Conservation (phyloP, 148 eudicot species). For the Polygonum aviculare region DNA sequence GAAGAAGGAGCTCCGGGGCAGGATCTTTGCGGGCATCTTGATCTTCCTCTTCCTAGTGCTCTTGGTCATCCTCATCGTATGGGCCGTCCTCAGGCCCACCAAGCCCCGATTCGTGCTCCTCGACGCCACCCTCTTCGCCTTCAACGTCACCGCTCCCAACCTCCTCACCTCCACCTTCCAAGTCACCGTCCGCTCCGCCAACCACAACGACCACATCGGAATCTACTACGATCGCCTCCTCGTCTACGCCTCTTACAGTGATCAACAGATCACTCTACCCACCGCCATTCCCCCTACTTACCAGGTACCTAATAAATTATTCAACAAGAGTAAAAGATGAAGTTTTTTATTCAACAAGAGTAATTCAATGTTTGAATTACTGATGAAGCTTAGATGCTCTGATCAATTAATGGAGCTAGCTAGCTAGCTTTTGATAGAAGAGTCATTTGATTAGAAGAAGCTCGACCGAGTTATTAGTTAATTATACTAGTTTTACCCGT, state of each 20-base stretch:
- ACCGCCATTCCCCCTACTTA: constrained; percentile 45
- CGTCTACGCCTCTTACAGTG: constrained; percentile 44
- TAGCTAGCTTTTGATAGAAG: no score
- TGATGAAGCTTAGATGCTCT: no score
- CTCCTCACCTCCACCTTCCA: constrained; percentile 45
- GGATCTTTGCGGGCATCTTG: background rate
- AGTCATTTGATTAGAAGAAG: no score
- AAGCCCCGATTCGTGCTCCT: constrained; percentile 59
- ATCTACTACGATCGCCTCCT: constrained; percentile 43
- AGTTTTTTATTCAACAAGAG: no score
- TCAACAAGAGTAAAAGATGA: no score
- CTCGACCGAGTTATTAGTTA: no score
- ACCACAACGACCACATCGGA: constrained; percentile 35
- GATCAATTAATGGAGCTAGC: no score
- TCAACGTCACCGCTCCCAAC: constrained; percentile 53
- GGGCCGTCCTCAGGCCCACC: constrained; percentile 58
- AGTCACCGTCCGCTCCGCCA: constrained; percentile 36
- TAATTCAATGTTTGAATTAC: no score
- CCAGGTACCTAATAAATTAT: constrained; percentile 6
- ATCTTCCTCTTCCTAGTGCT: constrained; percentile 22
- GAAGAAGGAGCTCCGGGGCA: background rate
- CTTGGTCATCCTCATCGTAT: constrained; percentile 36
- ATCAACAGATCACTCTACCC: constrained; percentile 61
- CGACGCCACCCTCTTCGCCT: constrained; percentile 57
- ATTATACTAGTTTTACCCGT: no score